Evolutionary conservation across 176 grass and related monocot genomes (phyloP).

Genomic region (Bolboschoenus planiculmis): DNA sequence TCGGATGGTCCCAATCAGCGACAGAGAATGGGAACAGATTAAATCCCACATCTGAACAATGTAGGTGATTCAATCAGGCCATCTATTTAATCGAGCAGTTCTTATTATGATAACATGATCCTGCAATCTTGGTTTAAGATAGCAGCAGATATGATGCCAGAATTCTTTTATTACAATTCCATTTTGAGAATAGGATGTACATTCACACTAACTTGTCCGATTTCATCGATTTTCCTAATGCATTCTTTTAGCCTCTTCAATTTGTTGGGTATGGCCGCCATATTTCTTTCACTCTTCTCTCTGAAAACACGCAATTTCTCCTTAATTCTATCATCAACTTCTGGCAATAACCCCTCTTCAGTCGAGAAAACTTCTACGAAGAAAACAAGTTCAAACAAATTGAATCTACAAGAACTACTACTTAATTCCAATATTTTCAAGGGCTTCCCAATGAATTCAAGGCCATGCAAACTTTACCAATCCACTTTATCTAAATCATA

Average conservation of each 20-base stretch:
- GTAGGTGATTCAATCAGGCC: neutral
- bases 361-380: neutral
- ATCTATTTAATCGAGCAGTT: neutral
- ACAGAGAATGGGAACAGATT: neutral
- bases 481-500: neutral
- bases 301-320: neutral
- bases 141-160: neutral
- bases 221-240: neutral
- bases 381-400: neutral
- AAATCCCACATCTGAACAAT: neutral
- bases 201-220: neutral
- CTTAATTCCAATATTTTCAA: neutral
- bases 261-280: neutral
- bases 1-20: neutral
- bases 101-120: neutral
- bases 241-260: neutral
- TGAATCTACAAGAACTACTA: neutral
- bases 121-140: neutral
- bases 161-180: neutral
- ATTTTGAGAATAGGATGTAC: constrained; percentile 9
- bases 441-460: neutral
- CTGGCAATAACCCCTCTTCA: neutral
- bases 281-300: neutral
- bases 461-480: neutral
- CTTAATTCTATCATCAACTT: constrained; percentile 2